Percentiles rank a stretch among this genome's conserved stretches.
Evolutionary conservation across 176 grass and related monocot genomes (phyloP).

Genomic region (Oropetium thomaeum): DNA sequence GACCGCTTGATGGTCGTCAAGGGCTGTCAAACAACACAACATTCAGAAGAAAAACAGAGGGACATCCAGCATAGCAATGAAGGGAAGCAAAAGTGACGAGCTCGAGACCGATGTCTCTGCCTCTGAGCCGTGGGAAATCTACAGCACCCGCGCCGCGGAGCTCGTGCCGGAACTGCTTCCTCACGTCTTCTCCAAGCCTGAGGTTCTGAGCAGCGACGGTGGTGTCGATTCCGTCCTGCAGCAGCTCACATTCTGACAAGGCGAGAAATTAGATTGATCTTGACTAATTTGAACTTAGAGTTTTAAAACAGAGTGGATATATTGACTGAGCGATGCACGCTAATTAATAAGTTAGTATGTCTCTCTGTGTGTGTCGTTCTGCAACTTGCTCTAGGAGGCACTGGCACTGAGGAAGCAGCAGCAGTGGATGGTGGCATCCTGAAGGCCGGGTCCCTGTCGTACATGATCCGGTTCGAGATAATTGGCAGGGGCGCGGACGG

Average conservation of each 20-base stretch:
- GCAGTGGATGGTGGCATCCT: background rate
- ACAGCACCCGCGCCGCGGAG: background rate
- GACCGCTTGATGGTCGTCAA: background rate
- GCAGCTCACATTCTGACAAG: conserved; percentile 22
- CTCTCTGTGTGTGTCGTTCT: background rate
- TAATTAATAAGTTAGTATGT: background rate
- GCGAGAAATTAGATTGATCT: background rate
- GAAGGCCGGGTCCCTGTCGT: conserved; percentile 23
- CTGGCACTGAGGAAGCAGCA: conserved; percentile 25
- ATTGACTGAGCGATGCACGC: background rate
- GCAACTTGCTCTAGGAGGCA: background rate
- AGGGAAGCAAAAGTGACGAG: conserved; percentile 25
- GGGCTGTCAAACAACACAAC: background rate
- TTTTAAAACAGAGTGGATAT: too few species aligned
- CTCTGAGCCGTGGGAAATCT: conserved; percentile 18
- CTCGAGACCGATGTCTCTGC: conserved; percentile 6
- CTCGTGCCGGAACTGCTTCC: conserved; percentile 8
- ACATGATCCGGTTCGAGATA: conserved; percentile 29
- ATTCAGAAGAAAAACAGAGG: background rate
- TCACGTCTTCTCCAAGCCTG: background rate
- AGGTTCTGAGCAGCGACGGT: conserved; percentile 4
- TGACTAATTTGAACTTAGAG: too few species aligned
- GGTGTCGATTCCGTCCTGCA: conserved; percentile 28
- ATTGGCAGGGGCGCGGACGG: background rate
- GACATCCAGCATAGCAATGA: conserved; percentile 11